phyloP scores from a whole-genome alignment of 148 eudicot species.

The Rhododendron simsii region DNA sequence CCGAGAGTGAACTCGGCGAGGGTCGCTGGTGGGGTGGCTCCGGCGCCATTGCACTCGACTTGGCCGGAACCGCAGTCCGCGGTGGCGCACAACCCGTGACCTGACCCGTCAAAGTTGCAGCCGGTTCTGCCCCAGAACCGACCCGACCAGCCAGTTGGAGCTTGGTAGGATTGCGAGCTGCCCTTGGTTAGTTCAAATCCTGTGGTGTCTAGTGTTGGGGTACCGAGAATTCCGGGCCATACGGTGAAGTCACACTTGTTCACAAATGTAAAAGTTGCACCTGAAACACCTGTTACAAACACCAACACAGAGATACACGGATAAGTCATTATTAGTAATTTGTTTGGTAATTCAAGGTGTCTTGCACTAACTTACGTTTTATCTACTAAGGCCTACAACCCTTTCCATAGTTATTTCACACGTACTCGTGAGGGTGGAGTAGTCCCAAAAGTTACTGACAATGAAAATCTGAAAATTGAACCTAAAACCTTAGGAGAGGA shows the following conservation, averaged over 20 bases:
- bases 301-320: neutral
- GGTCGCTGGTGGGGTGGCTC: conserved; percentile 67
- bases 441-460: too few species aligned
- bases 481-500: too few species aligned
- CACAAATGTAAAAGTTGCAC: conserved; percentile 57
- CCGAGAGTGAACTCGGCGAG: conserved; percentile 85
- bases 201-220: conserved; percentile 45
- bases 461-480: too few species aligned
- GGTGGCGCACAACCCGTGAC: conserved; percentile 58
- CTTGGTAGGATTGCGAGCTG: conserved; percentile 42
- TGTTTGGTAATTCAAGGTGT: too few species aligned
- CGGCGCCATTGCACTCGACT: conserved; percentile 56
- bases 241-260: conserved; percentile 68
- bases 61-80: conserved; percentile 70
- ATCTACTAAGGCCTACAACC: too few species aligned
- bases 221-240: conserved; percentile 73
- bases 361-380: too few species aligned
- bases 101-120: conserved; percentile 62
- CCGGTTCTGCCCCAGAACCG: conserved; percentile 83
- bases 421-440: too few species aligned
- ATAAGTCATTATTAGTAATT: neutral
- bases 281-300: conserved; percentile 14
- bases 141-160: conserved; percentile 85
- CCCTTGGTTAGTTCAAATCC: conserved; percentile 64
- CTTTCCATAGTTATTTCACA: too few species aligned